Evolutionary conservation across 768 basidiomycete species (phyloP), one percentile per base, ranked within the genome.

Genomic region (Butyriboletus loyo): DNA sequence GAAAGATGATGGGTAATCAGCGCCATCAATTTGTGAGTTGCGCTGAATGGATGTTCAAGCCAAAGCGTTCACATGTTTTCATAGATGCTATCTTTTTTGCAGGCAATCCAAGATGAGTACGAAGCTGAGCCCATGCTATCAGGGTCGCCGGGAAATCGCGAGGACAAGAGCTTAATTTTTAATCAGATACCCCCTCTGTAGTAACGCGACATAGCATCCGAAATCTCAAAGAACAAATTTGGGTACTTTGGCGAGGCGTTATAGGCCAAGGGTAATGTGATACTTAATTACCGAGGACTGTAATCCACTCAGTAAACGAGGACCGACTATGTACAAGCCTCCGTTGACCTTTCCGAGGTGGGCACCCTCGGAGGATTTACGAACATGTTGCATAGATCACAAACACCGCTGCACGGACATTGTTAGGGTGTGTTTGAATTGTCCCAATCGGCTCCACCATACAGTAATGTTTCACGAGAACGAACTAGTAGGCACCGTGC

Each of bases 1-100:
- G 89, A 4, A 85, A 78, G 62, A 63, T 66, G 50, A 70, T 92
- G 66, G 92, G 89, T 22, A 75, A 78, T 53, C 83, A 78, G 58
- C 74, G 92, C 58, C 92, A 95, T 65, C 71, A 81, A 59, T 73
- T 86, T 46, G 92, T 92, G 57, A 54, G 79, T 67, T 7, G 36
- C 7, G 24, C 28, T 14, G 25, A 13, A 24, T 22, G 7, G 22
- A 34, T 32, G 13, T 30, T 21, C 21, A 15, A 15, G 21, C 37
- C 47, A 28, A 39, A n/a, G 68, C 59, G 8, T 34, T 28, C 25
- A 36, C 22, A 34, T 36, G 6, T 27, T 39, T 47, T 53, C 31
- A 21, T 64, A 90, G 89, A 76, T 89, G 69, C 59, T 86, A 17
- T 74, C 80, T 17, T 90, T 90, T 65, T 70, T 90, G 30, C 58